phyloP scores from a whole-genome alignment of 768 basidiomycete species.

The Scleroderma citrinum region DNA sequence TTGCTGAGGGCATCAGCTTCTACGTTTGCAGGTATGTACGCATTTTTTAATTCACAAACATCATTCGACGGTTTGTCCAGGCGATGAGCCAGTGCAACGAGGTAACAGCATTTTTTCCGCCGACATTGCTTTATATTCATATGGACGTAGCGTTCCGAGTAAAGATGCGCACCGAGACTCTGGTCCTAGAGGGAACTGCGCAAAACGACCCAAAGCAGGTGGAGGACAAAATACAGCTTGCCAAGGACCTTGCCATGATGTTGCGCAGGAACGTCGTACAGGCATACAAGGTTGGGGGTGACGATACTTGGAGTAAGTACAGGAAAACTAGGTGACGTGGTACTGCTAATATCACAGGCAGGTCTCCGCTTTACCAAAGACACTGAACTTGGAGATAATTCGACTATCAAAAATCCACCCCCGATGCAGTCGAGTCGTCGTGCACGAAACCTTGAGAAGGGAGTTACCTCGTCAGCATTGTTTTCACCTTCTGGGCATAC shows the following conservation, averaged over 20 bases:
- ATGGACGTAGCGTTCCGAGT: constrained; percentile 54
- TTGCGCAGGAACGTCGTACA: constrained; percentile 85
- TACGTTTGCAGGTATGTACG: constrained; percentile 56
- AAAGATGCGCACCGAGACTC: constrained; percentile 56
- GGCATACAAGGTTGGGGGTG: constrained; percentile 45
- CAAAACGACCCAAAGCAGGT: constrained; percentile 44
- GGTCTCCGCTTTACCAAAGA: constrained; percentile 69
- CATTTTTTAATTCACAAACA: background rate
- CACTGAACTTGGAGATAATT: constrained; percentile 85
- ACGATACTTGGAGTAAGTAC: constrained; percentile 51
- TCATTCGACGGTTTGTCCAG: constrained; percentile 26
- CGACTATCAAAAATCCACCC: constrained; percentile 60
- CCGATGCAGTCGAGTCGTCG: constrained; percentile 42
- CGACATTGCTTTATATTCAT: constrained; percentile 3
- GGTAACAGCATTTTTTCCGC: constrained; percentile 26
- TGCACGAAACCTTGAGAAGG: constrained; percentile 40
- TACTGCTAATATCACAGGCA: constrained; percentile 22
- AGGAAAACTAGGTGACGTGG: background rate
- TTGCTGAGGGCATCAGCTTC: constrained; percentile 58
- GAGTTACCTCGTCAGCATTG: constrained; percentile 20
- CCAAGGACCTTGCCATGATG: constrained; percentile 67
- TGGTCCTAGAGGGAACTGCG: constrained; percentile 35
- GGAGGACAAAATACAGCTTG: constrained; percentile 50
- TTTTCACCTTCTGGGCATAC: constrained; percentile 20
- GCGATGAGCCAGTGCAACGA: constrained; percentile 50